Percentiles rank a stretch among this genome's conserved stretches.
Evolutionary conservation across 2,329 filamentous ascomycete species (phyloP).

Genomic region (Pyrenophora seminiperda): DNA sequence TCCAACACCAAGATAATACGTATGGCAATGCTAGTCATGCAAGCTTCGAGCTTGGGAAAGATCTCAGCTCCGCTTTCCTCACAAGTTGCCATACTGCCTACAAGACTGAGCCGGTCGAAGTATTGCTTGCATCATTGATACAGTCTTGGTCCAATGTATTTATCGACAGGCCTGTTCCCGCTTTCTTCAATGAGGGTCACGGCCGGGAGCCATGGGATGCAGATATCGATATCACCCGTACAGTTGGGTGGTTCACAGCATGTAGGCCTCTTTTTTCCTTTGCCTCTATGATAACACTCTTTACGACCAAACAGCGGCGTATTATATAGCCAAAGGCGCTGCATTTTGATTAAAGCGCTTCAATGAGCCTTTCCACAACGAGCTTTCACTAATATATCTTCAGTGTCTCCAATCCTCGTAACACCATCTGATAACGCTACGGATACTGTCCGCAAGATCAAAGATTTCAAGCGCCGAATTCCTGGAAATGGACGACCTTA

Average conservation of each 20-base stretch:
- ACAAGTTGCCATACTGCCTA: constrained; percentile 51
- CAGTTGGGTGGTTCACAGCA: constrained; percentile 66
- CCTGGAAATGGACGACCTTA: constrained; percentile 51
- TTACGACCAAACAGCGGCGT: no score
- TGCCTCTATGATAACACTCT: no score
- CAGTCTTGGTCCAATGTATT: constrained; percentile 63
- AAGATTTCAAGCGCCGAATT: constrained; percentile 55
- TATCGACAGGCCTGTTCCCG: constrained; percentile 57
- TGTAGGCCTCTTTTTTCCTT: constrained; percentile 34
- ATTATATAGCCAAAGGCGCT: no score
- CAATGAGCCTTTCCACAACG: no score
- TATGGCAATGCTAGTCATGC: constrained; percentile 46
- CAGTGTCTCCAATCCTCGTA: constrained; percentile 52
- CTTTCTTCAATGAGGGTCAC: constrained; percentile 53
- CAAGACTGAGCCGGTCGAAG: constrained; percentile 59
- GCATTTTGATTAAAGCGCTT: no score
- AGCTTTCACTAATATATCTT: background rate
- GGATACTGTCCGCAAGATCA: constrained; percentile 59
- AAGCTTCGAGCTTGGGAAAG: constrained; percentile 38
- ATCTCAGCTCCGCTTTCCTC: constrained; percentile 34
- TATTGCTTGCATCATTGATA: constrained; percentile 62
- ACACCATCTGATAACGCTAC: constrained; percentile 44
- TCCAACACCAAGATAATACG: constrained; percentile 43
- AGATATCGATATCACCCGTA: constrained; percentile 60
- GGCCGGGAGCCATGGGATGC: constrained; percentile 48